These are phyloP conservation scores for Sparassis latifolia DNA, from an alignment of 1,284 basidiomycete species.

Conservation along the genomic window DNA sequence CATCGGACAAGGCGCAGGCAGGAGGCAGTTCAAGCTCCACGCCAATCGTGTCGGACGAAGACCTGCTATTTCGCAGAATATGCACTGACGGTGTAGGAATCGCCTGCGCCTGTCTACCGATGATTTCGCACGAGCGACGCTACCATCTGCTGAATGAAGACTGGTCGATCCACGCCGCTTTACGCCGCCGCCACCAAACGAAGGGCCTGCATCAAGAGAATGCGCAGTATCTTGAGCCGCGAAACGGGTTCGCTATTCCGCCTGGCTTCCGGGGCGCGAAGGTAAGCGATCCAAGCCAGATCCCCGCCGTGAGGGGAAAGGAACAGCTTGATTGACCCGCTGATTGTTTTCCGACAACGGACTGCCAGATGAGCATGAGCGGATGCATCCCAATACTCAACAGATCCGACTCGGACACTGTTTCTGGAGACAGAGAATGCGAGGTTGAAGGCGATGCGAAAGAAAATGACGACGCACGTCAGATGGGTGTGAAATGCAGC, in stretches of 20 bases:
- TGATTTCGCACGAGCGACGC: conserved; percentile 14
- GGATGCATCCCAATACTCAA: conserved; percentile 15
- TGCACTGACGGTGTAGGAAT: conserved; percentile 11
- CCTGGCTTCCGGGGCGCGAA: conserved; percentile 19
- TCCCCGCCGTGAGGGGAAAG: conserved; percentile 15
- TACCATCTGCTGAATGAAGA: conserved; percentile 16
- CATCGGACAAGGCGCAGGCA: conserved; percentile 31
- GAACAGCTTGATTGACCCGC: conserved; percentile 4
- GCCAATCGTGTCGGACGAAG: conserved; percentile 5
- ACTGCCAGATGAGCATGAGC: conserved; percentile 23
- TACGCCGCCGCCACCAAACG: not conserved
- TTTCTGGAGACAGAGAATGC: no score
- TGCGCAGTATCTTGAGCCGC: not conserved
- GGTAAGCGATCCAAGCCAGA: conserved; percentile 21
- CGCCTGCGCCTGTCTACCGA: conserved; percentile 18
- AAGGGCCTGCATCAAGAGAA: not conserved
- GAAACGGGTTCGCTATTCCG: conserved; percentile 8
- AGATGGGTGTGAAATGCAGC: no score
- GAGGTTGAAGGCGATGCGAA: no score
- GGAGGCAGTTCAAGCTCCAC: conserved; percentile 17
- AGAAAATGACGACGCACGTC: no score
- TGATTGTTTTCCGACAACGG: conserved; percentile 4
- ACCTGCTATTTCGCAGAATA: conserved; percentile 12
- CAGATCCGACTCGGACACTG: no score
- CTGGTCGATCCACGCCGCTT: conserved; percentile 14